These are phyloP conservation scores for Melanopsichium pennsylvanicum DNA, from an alignment of 1,284 basidiomycete species.

Conservation along the genomic window DNA sequence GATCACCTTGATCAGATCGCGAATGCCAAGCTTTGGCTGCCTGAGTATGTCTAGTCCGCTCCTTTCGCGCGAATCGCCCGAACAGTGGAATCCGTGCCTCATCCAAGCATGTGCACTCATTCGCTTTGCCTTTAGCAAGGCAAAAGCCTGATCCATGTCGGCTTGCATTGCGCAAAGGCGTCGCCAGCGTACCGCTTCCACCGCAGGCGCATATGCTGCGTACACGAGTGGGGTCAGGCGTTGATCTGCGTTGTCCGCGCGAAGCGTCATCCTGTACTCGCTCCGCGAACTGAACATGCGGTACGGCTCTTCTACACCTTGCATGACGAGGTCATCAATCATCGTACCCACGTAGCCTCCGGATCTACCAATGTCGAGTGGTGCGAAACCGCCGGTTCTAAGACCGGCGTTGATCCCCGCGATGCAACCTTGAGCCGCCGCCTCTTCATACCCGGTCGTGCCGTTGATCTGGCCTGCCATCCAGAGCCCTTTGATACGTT, in stretches of 20 bases:
- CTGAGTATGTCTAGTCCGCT: conserved; percentile 78
- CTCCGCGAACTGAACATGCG: conserved; percentile 91
- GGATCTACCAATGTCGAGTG: conserved; percentile 77
- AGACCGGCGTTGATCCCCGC: conserved; percentile 88
- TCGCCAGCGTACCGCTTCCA: conserved; percentile 75
- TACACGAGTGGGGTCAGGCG: conserved; percentile 72
- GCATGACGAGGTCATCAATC: conserved; percentile 86
- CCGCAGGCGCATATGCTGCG: conserved; percentile 72
- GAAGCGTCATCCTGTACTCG: conserved; percentile 84
- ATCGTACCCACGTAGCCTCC: conserved; percentile 86
- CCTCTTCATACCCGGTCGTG: conserved; percentile 91
- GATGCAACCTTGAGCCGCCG: conserved; percentile 82
- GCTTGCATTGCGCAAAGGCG: conserved; percentile 69
- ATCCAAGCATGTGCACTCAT: conserved; percentile 65
- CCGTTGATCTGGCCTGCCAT: conserved; percentile 66
- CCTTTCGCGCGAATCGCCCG: conserved; percentile 58
- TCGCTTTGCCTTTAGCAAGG: conserved; percentile 68
- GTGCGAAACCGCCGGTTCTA: conserved; percentile 71
- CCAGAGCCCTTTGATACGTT: conserved; percentile 72
- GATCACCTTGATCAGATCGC: conserved; percentile 69
- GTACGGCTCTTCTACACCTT: conserved; percentile 88
- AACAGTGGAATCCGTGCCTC: conserved; percentile 59
- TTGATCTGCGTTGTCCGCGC: conserved; percentile 86
- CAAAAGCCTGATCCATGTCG: conserved; percentile 71
- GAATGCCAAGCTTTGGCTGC: conserved; percentile 72